Conservation (phyloP, 257 asterid species). For the Solanum chiquidenum region DNA sequence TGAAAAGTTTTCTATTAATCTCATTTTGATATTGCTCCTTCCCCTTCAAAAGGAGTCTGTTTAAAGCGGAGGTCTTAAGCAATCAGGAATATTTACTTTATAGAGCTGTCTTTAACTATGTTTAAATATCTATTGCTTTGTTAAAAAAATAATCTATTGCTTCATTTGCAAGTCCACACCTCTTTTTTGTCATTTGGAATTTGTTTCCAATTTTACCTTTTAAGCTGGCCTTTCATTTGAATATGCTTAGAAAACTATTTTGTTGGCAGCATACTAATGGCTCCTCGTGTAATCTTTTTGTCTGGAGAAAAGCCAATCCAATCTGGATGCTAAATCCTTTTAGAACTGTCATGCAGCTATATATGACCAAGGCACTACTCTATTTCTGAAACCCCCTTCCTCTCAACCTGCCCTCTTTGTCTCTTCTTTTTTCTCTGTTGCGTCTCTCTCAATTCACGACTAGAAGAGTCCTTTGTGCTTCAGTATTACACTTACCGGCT, state of each 20-base stretch:
- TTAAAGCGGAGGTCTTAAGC: neutral
- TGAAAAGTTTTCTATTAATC: neutral
- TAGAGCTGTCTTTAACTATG: neutral
- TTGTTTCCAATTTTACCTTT: neutral
- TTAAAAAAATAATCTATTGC: neutral
- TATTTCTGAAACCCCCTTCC: neutral
- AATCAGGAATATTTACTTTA: neutral
- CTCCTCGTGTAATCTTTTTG: neutral
- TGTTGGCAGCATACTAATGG: neutral
- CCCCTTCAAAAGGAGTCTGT: neutral
- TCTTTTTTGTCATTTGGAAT: neutral
- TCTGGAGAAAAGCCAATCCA: neutral
- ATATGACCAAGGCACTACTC: neutral
- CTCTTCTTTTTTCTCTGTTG: neutral
- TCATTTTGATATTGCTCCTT: neutral
- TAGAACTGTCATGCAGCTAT: neutral
- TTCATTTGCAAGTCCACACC: neutral
- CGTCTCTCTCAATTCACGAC: neutral
- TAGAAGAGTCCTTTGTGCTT: neutral
- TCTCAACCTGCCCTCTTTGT: neutral
- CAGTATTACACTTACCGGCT: neutral
- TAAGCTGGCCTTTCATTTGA: neutral
- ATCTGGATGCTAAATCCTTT: neutral
- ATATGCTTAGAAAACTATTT: neutral
- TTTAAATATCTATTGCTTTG: neutral